Evolutionary conservation across 495 filamentous ascomycete species (phyloP).

Genomic region (Lasiosphaeris hirsuta): DNA sequence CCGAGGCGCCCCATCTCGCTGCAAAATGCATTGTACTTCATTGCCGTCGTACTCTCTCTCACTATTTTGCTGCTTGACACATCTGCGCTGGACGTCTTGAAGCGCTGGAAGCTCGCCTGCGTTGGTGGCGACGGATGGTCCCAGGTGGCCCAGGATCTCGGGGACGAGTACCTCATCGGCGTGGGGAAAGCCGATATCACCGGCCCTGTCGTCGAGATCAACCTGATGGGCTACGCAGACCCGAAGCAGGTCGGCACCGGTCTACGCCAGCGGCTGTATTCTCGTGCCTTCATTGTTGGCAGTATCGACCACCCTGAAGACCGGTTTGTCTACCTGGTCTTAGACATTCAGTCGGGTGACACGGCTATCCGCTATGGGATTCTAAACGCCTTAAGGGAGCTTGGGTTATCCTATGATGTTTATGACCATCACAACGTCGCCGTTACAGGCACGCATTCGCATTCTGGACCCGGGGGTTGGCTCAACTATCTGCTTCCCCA

Average conservation of each 20-base stretch:
- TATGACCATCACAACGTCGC: conserved; percentile 83
- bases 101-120: background rate
- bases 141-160: conserved; percentile 1
- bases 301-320: conserved; percentile 63
- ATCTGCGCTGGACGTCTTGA: background rate
- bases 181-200: conserved; percentile 95
- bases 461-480: conserved; percentile 91
- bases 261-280: conserved; percentile 80
- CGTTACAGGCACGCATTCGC: conserved; percentile 87
- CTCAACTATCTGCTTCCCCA: conserved; percentile 95
- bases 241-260: conserved; percentile 74
- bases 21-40: background rate
- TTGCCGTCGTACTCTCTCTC: background rate
- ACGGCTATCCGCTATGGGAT: conserved; percentile 86
- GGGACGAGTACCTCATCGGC: conserved; percentile 72
- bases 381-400: conserved; percentile 62
- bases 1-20: background rate
- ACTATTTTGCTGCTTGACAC: background rate
- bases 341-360: conserved; percentile 82
- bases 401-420: conserved; percentile 48
- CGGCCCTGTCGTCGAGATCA: conserved; percentile 61
- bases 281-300: conserved; percentile 86
- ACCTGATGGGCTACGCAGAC: conserved; percentile 71
- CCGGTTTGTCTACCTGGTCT: conserved; percentile 81
- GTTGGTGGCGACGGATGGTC: background rate